Percentiles rank a stretch among this genome's conserved stretches.
Conservation (phyloP, 495 filamentous ascomycete species). For the Xylaria longipes region DNA sequence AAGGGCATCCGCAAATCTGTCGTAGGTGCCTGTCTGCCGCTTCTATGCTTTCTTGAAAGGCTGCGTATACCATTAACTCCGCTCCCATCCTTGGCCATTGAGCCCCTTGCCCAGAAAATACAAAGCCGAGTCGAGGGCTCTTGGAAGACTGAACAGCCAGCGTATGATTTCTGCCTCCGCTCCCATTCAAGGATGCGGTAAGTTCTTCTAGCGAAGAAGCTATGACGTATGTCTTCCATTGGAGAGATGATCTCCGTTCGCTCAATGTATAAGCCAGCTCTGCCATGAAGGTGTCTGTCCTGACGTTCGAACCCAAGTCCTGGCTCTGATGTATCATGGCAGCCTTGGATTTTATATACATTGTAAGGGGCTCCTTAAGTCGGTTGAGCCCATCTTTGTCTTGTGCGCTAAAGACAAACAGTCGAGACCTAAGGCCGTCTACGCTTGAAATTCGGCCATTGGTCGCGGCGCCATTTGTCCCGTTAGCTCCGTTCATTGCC, state of each 20-base stretch:
- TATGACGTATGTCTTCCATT: background rate
- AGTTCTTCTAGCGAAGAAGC: background rate
- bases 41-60: slow-evolving; percentile 29
- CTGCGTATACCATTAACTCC: slow-evolving; percentile 35
- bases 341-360: too few species aligned
- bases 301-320: too few species aligned
- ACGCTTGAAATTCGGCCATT: background rate
- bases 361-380: background rate
- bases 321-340: too few species aligned
- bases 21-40: slow-evolving; percentile 15
- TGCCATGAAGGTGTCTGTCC: background rate
- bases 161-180: background rate
- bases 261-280: background rate
- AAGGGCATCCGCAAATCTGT: slow-evolving; percentile 12
- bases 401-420: background rate
- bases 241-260: background rate
- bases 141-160: background rate
- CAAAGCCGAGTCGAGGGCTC: slow-evolving; percentile 17
- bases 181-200: background rate
- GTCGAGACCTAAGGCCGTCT: background rate
- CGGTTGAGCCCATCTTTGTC: slow-evolving; percentile 5
- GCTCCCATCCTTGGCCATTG: slow-evolving; percentile 54
- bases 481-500: too few species aligned
- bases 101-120: slow-evolving; percentile 33
- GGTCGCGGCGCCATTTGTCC: background rate